These are phyloP conservation scores for Tetrahymena thermophila DNA, from an alignment of 73 alveolate genomes.

Conservation along the genomic window DNA sequence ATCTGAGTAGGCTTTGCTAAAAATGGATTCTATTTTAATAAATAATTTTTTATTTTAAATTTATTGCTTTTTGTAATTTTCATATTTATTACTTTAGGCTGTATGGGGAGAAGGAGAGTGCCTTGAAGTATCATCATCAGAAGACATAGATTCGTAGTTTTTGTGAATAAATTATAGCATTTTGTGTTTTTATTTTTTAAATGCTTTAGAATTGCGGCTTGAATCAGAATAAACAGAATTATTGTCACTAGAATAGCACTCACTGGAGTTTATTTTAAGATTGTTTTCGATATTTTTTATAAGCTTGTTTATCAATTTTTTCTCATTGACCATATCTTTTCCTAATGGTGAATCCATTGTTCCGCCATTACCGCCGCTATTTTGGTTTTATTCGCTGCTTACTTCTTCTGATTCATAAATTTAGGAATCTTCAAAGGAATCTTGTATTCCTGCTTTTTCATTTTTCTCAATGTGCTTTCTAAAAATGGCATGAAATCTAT, in stretches of 20 bases:
- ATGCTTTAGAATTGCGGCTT: not conserved
- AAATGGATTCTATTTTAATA: not conserved
- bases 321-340: not conserved
- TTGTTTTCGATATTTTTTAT: not conserved
- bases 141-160: not conserved
- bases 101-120: not conserved
- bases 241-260: not conserved
- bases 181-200: not conserved
- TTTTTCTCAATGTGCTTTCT: not conserved
- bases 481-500: not conserved
- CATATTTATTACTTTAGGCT: not conserved
- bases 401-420: not conserved
- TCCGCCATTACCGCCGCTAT: not conserved
- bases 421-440: not conserved
- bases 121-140: not conserved
- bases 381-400: not conserved
- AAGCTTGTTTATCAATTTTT: not conserved
- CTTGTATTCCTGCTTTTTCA: not conserved
- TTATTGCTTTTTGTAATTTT: not conserved
- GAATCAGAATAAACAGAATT: not conserved
- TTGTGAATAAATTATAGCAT: not conserved
- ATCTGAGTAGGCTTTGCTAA: not conserved
- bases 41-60: not conserved
- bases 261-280: not conserved
- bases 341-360: not conserved